A percentile compares a stretch with the other conserved stretches of the same genome.
phyloP scores from a whole-genome alignment of 139 green algal species.

The Dunaliella primolecta region DNA sequence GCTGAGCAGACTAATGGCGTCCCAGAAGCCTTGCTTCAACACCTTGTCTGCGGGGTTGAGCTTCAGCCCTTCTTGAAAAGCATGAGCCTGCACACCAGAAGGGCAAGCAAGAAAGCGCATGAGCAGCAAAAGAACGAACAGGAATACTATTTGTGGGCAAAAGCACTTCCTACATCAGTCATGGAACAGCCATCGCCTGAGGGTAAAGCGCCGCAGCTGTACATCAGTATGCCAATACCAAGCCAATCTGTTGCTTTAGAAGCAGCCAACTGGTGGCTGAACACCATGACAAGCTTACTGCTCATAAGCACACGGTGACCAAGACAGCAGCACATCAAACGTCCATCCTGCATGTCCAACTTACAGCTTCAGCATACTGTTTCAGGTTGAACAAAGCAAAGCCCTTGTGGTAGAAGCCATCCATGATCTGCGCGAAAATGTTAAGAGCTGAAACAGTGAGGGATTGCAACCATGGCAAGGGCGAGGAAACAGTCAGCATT shows the following conservation, averaged over 20 bases:
- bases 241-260: too few species aligned
- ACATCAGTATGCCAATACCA: too few species aligned
- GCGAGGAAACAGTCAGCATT: too few species aligned
- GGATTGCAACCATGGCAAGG: too few species aligned
- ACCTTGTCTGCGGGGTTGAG: constrained; percentile 44
- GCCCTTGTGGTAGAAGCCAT: constrained; percentile 43
- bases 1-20: constrained; percentile 30
- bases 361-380: constrained; percentile 35
- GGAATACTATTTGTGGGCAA: background rate
- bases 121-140: background rate
- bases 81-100: constrained; percentile 38
- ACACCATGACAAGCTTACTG: too few species aligned
- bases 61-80: constrained; percentile 44
- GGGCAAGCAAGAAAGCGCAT: background rate
- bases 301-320: too few species aligned
- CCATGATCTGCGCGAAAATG: constrained; percentile 27
- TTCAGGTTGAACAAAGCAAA: constrained; percentile 50
- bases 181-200: background rate
- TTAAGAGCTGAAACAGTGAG: too few species aligned
- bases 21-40: constrained; percentile 47
- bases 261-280: too few species aligned
- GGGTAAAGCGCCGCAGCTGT: background rate
- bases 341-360: too few species aligned
- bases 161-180: background rate
- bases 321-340: too few species aligned